Base-by-base conservation (phyloP, 257 asterid species). In the Capsicum rhomboideum region DNA sequence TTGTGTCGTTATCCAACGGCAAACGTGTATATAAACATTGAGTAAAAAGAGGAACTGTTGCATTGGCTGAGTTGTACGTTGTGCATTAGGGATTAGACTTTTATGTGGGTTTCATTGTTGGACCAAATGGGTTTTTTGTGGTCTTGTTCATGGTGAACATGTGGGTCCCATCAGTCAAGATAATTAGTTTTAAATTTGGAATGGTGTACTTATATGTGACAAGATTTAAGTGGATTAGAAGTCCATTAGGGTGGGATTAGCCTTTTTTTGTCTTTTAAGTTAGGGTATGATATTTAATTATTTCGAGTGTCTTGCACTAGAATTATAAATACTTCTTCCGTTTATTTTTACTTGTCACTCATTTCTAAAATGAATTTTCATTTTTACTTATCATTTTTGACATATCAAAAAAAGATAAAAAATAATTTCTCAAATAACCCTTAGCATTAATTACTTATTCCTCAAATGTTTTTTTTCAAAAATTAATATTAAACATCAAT, bases 1-100 rank as follows among this genome's bases (percentile, higher is more conserved):
- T 50, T 50, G 26, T 26, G 86, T 87, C 93, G 94, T 88, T 88
- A 88, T 37, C 79, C 90, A 88, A 92, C 97, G 97, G 97, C 64
- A 68, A 79, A 77, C 82, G 18, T 77, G 82, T 77, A 77, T 3
- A 50, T 77, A 77, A 77, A 77, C 82, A 26, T 61, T 2, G 63
- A 77, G 1, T 20, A 77, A 26, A 26, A 50, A 17, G 9, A 23
- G 46, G 63, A 26, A 29, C 28, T 77, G 42, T 77, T 77, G 63
- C 18, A 49, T 77, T 77, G 10, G 18, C 2, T 26, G 63, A 50
- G 28, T 50, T 52, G 63, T 77, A 77, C 28, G 1, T 77, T 77
- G 46, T 50, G 46, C 59, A 46, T 46, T 26, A 8, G 6, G 54
- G 46, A 16, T 23, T 74, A 20, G 59, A 2, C 42, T 23, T 23